Percentiles rank a stretch among this genome's conserved stretches.
Evolutionary conservation across 2,329 filamentous ascomycete genomes (phyloP).

Genomic region (Aspergillus eucalypticola): DNA sequence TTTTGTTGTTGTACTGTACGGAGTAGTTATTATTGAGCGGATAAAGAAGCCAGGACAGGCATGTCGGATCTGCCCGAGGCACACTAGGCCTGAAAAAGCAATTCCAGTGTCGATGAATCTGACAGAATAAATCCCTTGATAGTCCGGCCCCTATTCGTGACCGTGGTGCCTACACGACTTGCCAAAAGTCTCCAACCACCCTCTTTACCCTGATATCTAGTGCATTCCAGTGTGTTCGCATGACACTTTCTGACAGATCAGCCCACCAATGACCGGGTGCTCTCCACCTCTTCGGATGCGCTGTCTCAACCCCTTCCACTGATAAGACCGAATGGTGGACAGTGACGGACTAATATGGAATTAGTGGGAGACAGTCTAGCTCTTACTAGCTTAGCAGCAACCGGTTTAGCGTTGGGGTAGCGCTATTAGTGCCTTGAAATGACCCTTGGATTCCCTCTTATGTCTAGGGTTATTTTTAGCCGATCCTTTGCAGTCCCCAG

Average conservation of each 20-base stretch:
- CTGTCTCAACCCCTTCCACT: background rate
- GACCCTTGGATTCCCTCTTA: background rate
- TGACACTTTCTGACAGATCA: background rate
- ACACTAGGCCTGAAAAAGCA: background rate
- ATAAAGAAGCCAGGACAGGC: background rate
- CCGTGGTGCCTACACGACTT: background rate
- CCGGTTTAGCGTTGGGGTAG: background rate
- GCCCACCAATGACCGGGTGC: background rate
- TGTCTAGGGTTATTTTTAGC: constrained; percentile 9
- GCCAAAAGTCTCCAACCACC: background rate
- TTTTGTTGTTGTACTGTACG: no score
- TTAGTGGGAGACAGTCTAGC: no score
- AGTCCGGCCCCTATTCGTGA: background rate
- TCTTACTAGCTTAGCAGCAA: background rate
- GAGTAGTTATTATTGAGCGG: no score
- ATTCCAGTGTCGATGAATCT: background rate
- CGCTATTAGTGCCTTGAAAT: background rate
- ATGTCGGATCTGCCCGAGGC: background rate
- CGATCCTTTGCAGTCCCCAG: constrained; percentile 9
- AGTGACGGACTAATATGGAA: background rate
- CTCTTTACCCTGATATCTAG: background rate
- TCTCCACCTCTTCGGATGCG: background rate
- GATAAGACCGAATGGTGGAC: background rate
- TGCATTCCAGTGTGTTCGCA: background rate
- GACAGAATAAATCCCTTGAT: background rate